Evolutionary conservation across 2,329 filamentous ascomycete species (phyloP).

Genomic region (Trichophyton verrucosum): DNA sequence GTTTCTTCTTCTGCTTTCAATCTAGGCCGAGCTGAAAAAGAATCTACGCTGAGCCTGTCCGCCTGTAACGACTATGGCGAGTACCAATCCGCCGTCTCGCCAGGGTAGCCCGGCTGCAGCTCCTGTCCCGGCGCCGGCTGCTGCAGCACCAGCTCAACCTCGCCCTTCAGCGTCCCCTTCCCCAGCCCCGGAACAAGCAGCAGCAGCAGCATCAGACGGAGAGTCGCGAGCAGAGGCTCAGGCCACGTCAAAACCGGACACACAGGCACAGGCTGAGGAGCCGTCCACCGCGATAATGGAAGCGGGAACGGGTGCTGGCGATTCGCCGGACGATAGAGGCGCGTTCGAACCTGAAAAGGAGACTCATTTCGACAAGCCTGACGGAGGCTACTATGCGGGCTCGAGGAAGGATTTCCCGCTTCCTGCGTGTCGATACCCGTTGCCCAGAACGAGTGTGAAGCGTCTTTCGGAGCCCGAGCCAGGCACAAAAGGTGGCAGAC

Average conservation of each 20-base stretch:
- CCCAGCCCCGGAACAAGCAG: constrained; percentile 2
- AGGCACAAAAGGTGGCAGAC: constrained; percentile 10
- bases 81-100: constrained; percentile 7
- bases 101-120: constrained; percentile 1
- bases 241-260: background rate
- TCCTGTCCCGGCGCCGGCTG: background rate
- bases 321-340: background rate
- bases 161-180: constrained; percentile 10
- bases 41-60: background rate
- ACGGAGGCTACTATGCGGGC: constrained; percentile 9
- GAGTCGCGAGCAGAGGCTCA: background rate
- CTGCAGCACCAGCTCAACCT: background rate
- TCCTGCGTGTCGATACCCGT: constrained; percentile 8
- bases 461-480: constrained; percentile 10
- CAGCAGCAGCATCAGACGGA: background rate
- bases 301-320: background rate
- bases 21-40: no score
- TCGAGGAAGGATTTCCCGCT: constrained; percentile 11
- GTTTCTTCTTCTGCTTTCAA: background rate
- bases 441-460: constrained; percentile 8
- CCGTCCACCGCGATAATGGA: background rate
- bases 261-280: background rate
- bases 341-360: constrained; percentile 8
- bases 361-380: constrained; percentile 6
- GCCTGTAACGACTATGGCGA: constrained; percentile 7